Conservation (phyloP, 768 basidiomycete genomes). For the Lactarius vividus region DNA sequence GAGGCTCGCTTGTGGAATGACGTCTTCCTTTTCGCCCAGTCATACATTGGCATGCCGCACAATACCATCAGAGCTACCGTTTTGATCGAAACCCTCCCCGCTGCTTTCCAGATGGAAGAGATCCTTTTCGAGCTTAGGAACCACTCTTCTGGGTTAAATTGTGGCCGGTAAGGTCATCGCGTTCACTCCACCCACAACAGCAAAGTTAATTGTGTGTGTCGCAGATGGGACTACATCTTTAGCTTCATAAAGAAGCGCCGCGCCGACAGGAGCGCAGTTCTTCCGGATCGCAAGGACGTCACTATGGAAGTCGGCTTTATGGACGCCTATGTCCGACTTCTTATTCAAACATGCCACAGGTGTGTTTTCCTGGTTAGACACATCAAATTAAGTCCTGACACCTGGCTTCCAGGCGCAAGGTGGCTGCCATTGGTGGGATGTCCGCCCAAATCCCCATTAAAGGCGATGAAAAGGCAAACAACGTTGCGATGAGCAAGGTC, state of each 20-base stretch:
- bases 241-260: conserved; percentile 98
- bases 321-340: conserved; percentile 91
- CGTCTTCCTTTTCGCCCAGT: conserved; percentile 91
- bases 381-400: conserved; percentile 8
- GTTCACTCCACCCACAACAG: neutral
- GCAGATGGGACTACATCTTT: conserved; percentile 92
- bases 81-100: conserved; percentile 96
- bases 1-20: conserved; percentile 98
- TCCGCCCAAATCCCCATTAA: conserved; percentile 99
- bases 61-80: conserved; percentile 92
- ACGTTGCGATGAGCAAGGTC: conserved; percentile 92
- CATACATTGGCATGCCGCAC: conserved; percentile 81
- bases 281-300: conserved; percentile 95
- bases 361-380: conserved; percentile 36
- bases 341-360: conserved; percentile 99
- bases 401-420: conserved; percentile 67
- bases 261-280: conserved; percentile 79
- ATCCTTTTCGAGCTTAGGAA: conserved; percentile 95
- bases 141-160: conserved; percentile 94
- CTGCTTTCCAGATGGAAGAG: conserved; percentile 99
- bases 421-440: conserved; percentile 99
- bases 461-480: conserved; percentile 88
- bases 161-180: conserved; percentile 70
- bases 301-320: conserved; percentile 99
- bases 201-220: neutral